Evolutionary conservation across 2,329 filamentous ascomycete genomes (phyloP).

Genomic region (Aspergillus fumigatus): DNA sequence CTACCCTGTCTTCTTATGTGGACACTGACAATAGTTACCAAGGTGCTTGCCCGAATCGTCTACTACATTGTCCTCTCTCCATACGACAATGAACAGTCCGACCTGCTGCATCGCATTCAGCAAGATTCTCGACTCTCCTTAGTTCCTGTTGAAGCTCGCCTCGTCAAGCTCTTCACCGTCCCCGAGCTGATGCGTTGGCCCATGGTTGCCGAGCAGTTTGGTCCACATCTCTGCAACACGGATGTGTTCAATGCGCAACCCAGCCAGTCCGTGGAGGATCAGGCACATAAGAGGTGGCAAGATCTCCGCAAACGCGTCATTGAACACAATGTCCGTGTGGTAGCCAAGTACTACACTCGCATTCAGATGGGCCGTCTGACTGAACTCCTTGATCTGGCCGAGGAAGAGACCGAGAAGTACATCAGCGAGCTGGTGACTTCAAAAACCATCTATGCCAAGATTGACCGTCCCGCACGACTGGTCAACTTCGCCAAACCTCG

Average conservation of each 20-base stretch:
- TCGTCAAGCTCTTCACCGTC: slow-evolving; percentile 91
- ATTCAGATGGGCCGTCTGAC: slow-evolving; percentile 90
- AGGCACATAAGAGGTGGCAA: slow-evolving; percentile 82
- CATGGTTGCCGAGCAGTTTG: slow-evolving; percentile 82
- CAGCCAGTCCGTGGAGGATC: slow-evolving; percentile 65
- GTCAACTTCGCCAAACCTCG: slow-evolving; percentile 93
- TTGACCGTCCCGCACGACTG: slow-evolving; percentile 85
- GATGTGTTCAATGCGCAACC: slow-evolving; percentile 75
- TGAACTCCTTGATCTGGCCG: slow-evolving; percentile 81
- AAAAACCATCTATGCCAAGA: slow-evolving; percentile 97
- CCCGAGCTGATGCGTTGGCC: slow-evolving; percentile 99
- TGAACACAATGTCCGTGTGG: slow-evolving; percentile 95
- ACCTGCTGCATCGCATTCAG: slow-evolving; percentile 89
- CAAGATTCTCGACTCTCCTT: slow-evolving; percentile 75
- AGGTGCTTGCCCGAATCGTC: slow-evolving; percentile 91
- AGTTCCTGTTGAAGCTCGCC: slow-evolving; percentile 73
- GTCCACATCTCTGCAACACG: slow-evolving; percentile 77
- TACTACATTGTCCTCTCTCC: slow-evolving; percentile 96
- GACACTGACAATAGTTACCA: slow-evolving; percentile 4
- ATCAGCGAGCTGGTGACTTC: slow-evolving; percentile 94
- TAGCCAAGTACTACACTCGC: slow-evolving; percentile 98
- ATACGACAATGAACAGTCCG: slow-evolving; percentile 97
- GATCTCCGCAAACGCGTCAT: slow-evolving; percentile 97
- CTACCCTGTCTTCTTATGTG: not conserved
- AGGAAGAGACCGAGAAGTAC: slow-evolving; percentile 98